Evolutionary conservation across 2,329 filamentous ascomycete genomes (phyloP), one percentile per base, ranked within the genome.

Genomic region (Capronia epimyces): DNA sequence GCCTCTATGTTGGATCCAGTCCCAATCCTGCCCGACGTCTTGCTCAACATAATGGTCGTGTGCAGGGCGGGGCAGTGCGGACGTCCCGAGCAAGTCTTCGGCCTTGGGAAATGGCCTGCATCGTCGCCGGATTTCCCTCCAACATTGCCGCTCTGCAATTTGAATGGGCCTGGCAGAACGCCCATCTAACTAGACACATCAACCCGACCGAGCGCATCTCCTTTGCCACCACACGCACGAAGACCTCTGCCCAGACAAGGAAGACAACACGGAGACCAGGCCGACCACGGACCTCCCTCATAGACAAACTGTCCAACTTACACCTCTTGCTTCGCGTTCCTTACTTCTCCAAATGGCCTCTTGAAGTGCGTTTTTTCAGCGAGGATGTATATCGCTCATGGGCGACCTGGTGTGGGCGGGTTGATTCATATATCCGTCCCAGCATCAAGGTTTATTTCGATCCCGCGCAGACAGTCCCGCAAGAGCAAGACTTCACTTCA

Each of bases 121-220:
- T 96, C 4, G 86, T 97, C 1, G 86, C 87, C 5, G 91, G 91
- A 0, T 98, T 98, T 59, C 89, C 87, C 0, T 91, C 86, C 59
- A 84, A 84, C 63, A 81, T 91, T 29, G 89, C 87, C 0, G 93
- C 93, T 1, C 71, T 98, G 57, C 91, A 97, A 64, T 97, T 98
- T 65, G 91, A 97, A 75, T 96, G 91, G 91, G 90, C 91, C 32
- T 85, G 94, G 76, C 87, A 87, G 59, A 89, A 97, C 65, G 81
- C 89, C 1, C 86, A 93, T 64, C 67, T 84, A 27, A 90, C 90
- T 3, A 74, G 85, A 27, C 89, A 95, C 65, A 89, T 95, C 50
- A 78, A 85, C 10, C 69, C 76, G 10, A 74, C 78, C 25, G 76
- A 81, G 34, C 53, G 60, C 39, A 49, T 62, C 13, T 59, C 55